Base-by-base conservation (phyloP, 73 alveolate genomes). In the Paramecium octaurelia region DNA sequence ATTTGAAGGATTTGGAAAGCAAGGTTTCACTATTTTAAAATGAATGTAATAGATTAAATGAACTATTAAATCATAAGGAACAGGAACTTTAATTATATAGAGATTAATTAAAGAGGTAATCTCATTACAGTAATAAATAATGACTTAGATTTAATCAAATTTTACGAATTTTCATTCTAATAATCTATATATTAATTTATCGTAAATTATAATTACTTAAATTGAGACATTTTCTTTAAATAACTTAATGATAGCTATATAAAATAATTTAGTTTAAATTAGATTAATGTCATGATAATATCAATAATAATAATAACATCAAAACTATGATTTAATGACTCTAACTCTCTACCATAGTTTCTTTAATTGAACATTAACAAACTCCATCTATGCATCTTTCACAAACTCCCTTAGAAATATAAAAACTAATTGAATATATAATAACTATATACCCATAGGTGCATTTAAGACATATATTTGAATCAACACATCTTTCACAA, bases 281-380 rank as follows among this genome's bases (percentile, higher is more conserved):
- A 40, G 48, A 40, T 40, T 40, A 40, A 40, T 40, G 2, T 54
- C 69, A 54, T 54, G 69, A 54, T 18, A 18, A 16, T 18, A 54
- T 18, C 23, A 54, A 54, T 54, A 54, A 54, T n/a, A 18, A 54
- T 18, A 54, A 18, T 0, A 54, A 16, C 31, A 54, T 16, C 31
- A 54, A 54, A 16, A 54, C 69, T n/a, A 54, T 18, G 12, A 40
- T 40, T 54, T 8, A 16, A 54, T 54, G 34, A 8, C 31, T 18
- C 31, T 54, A 54, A 18, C 18, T 54, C 69, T 18, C 6, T 4
- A 54, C 21, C 35, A 54, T 54, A 4, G 0, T 54, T 75, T 75
- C 60, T 75, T 42, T 75, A n/a, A 75, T 75, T 38, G 91, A 80
- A 24, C 91, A 80, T 48, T 27, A 40, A 80, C 91, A 80, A n/a